Base-by-base conservation (phyloP, 2,329 filamentous ascomycete species). In the Trichoderma hamatum region DNA sequence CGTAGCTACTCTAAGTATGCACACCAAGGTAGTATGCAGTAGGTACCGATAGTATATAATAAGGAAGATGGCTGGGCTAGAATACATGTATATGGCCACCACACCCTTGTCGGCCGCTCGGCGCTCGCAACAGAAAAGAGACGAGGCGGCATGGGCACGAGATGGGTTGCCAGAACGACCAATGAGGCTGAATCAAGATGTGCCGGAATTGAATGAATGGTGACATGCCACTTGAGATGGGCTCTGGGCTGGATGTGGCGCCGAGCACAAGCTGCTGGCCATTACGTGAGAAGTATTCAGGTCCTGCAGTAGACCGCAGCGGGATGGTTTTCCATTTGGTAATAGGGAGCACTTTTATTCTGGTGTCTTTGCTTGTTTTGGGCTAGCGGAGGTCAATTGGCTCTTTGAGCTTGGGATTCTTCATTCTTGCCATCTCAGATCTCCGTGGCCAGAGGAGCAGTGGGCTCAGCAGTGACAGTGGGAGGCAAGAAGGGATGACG, bases 271-370 rank as follows among this genome's bases (percentile, higher is more conserved):
- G 43, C 30, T 43, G 39, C 46, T 64, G 67, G 36, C 68, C 62
- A 69, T 69, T 69, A 69, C 68, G 68, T 69, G 68, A 69, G 46
- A 69, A 46, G 68, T 69, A 69, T 69, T 69, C 68, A 49, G 49
- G 62, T 39, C 55, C 68, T 64, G 68, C 63, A 61, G 62, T 24
- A 49, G 39, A 54, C 32, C 19, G 54, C 36, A 19, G 64, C 36
- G 54, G 64, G 26, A 52, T 28, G 62, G 24, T 67, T 69, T 69
- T 69, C 63, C 26, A 69, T 69, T 69, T 69, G 68, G 68, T 69
- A 69, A 69, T 69, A 67, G 68, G 49, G 60, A 43, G 39, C 39
- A 52, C 51, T 34, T n/a, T 36, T 26, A 11, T 43, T 26, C 6
- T 51, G 34, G 30, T 21, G 30, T 36, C n/a, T 58, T 34, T 34